A percentile compares a stretch with the other conserved stretches of the same genome.
Evolutionary conservation across 495 filamentous ascomycete genomes (phyloP).

Genomic region (Hypomontagnella submonticulosa): DNA sequence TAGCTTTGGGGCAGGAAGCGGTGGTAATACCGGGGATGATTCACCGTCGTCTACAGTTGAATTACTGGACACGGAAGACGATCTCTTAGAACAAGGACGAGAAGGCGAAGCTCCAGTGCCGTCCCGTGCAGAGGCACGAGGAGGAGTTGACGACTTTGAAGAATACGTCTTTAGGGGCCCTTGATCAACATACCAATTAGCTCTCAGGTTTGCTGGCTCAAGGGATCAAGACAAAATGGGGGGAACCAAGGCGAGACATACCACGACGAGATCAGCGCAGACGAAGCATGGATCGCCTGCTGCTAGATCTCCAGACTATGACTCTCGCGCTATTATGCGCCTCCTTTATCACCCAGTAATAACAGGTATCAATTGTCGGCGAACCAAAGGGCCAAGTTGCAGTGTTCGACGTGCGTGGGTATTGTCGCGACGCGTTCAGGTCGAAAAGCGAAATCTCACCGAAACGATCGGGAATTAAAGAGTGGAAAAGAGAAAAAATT

Average conservation of each 20-base stretch:
- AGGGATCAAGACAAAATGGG: slow-evolving; percentile 19
- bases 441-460: slow-evolving; percentile 32
- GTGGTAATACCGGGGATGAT: slow-evolving; percentile 64
- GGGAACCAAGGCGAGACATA: slow-evolving; percentile 42
- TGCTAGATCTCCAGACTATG: slow-evolving; percentile 58
- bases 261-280: slow-evolving; percentile 66
- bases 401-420: slow-evolving; percentile 26
- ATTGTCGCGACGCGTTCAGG: slow-evolving; percentile 55
- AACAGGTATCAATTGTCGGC: slow-evolving; percentile 31
- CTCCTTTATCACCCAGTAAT: slow-evolving; percentile 36
- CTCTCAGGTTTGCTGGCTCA: slow-evolving; percentile 12
- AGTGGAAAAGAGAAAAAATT: slow-evolving; percentile 37
- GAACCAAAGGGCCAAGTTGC: slow-evolving; percentile 41
- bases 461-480: slow-evolving; percentile 31
- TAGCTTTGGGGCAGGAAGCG: slow-evolving; percentile 60
- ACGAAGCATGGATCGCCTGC: slow-evolving; percentile 65
- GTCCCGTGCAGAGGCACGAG: slow-evolving; percentile 65
- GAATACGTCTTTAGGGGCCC: slow-evolving; percentile 61
- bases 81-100: slow-evolving; percentile 44
- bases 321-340: slow-evolving; percentile 41
- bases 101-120: slow-evolving; percentile 50
- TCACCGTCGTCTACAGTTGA: slow-evolving; percentile 63
- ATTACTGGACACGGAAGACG: slow-evolving; percentile 61
- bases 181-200: slow-evolving; percentile 32
- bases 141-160: slow-evolving; percentile 60